phyloP scores from a whole-genome alignment of 805 yeast species.

The Hanseniaspora jakobsenii region DNA sequence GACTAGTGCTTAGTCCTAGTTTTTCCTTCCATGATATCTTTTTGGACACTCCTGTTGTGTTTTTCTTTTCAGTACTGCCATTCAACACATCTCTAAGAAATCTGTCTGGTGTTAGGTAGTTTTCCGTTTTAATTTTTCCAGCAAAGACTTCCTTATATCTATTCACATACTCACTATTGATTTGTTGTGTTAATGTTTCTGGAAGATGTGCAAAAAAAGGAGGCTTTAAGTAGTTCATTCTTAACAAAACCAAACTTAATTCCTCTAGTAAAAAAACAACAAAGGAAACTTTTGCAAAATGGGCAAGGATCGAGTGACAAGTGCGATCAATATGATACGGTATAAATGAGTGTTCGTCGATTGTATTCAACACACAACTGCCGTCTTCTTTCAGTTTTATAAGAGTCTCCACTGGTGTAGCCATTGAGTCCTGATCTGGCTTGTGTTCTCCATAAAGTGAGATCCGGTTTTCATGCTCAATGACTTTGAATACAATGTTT shows the following conservation, averaged over 20 bases:
- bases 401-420: too few relatives aligned
- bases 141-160: too few relatives aligned
- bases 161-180: conserved; percentile 4
- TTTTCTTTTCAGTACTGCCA: too few relatives aligned
- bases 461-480: conserved; percentile 10
- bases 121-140: too few relatives aligned
- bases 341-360: conserved; percentile 5
- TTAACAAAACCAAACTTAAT: neutral
- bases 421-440: too few relatives aligned
- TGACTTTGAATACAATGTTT: conserved; percentile 8
- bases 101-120: conserved; percentile 6
- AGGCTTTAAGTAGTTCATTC: conserved; percentile 7
- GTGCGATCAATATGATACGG: conserved; percentile 9
- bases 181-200: conserved; percentile 8
- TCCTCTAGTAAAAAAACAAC: conserved; percentile 2
- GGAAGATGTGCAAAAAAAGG: conserved; percentile 14
- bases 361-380: neutral
- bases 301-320: neutral
- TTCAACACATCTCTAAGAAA: neutral
- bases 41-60: too few relatives aligned
- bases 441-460: too few relatives aligned
- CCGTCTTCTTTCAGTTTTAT: neutral
- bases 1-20: too few relatives aligned
- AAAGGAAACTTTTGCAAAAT: conserved; percentile 7
- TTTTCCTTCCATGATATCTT: too few relatives aligned